phyloP scores from a whole-genome alignment of 176 grass and related monocot species.

The Triticum turgidum region DNA sequence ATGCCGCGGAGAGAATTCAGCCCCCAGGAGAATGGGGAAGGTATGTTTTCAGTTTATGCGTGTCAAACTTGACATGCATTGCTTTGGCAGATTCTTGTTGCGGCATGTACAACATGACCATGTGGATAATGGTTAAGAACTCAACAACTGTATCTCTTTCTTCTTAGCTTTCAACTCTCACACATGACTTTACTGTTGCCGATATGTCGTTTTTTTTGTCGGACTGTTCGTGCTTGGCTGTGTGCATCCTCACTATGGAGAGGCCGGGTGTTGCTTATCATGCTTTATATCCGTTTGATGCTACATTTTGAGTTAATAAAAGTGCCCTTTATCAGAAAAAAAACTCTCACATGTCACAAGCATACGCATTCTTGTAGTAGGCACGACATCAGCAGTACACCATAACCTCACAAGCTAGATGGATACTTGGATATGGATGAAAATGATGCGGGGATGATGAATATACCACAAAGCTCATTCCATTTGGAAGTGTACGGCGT shows the following conservation, averaged over 20 bases:
- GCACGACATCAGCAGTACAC: background rate
- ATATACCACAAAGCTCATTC: background rate
- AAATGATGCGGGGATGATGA: background rate
- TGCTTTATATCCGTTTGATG: too few species aligned
- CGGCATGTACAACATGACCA: background rate
- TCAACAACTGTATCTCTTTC: background rate
- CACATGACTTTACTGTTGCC: too few species aligned
- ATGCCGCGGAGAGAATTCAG: background rate
- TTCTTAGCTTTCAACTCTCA: background rate
- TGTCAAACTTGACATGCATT: background rate
- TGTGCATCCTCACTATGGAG: too few species aligned
- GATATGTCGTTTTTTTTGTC: too few species aligned
- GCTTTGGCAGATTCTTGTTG: background rate
- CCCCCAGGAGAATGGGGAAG: background rate
- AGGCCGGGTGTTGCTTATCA: too few species aligned
- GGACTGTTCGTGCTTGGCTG: too few species aligned
- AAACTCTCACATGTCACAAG: background rate
- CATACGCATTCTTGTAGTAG: background rate
- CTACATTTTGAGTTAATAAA: too few species aligned
- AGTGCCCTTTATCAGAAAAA: too few species aligned
- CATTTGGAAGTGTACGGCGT: background rate
- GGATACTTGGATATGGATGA: background rate
- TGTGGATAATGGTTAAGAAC: background rate
- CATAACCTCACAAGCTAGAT: background rate
- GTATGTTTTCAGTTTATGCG: background rate